phyloP scores from a whole-genome alignment of 1,139 yeast species.

The Debaryomycetaceae sp. region DNA sequence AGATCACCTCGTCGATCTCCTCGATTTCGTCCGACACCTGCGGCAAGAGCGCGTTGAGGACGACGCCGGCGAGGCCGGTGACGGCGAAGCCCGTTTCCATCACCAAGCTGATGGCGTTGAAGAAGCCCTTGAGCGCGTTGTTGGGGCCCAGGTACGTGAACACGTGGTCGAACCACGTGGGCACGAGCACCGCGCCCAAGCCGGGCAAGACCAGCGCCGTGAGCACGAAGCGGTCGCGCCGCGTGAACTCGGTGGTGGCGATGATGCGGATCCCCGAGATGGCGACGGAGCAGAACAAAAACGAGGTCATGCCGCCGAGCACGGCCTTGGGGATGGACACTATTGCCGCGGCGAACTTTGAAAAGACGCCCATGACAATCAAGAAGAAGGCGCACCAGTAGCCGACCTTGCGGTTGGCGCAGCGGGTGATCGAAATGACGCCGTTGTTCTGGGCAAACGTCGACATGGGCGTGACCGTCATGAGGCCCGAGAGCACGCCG shows the following conservation, averaged over 20 bases:
- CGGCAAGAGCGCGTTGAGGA: conserved; percentile 62
- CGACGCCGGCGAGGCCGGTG: conserved; percentile 66
- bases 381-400: conserved; percentile 83
- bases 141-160: conserved; percentile 71
- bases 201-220: conserved; percentile 73
- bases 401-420: conserved; percentile 80
- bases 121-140: conserved; percentile 54
- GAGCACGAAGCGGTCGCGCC: conserved; percentile 79
- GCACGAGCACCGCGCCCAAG: conserved; percentile 66
- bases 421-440: conserved; percentile 80
- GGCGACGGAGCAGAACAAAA: conserved; percentile 79
- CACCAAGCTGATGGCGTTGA: conserved; percentile 69
- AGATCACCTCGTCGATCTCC: conserved; percentile 35
- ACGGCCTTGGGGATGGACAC: conserved; percentile 79
- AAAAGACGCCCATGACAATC: conserved; percentile 73
- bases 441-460: conserved; percentile 93
- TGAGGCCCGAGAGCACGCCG: conserved; percentile 63
- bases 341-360: conserved; percentile 84
- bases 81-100: conserved; percentile 85
- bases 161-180: conserved; percentile 61
- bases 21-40: conserved; percentile 58
- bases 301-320: conserved; percentile 88
- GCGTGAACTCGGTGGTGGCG: conserved; percentile 62
- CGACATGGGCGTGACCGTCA: conserved; percentile 74
- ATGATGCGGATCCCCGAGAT: conserved; percentile 82